Conservation (phyloP, 1,284 basidiomycete species). For the Ustilago cynodontis region DNA sequence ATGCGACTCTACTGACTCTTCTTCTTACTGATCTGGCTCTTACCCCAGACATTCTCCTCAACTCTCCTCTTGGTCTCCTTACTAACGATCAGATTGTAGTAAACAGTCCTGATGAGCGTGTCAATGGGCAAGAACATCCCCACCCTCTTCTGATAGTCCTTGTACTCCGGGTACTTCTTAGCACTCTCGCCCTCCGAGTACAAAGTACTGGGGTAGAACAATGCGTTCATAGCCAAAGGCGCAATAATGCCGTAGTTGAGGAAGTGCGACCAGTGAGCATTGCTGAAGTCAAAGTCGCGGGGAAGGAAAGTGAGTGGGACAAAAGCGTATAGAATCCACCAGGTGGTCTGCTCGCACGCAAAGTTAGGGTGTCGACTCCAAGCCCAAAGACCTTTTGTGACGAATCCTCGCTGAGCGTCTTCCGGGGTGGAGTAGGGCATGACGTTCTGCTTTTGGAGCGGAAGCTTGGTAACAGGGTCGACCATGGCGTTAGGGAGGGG, state of each 20-base stretch:
- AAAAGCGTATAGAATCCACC: slow-evolving; percentile 75
- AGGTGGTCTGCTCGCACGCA: slow-evolving; percentile 87
- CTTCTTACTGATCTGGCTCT: slow-evolving; percentile 29
- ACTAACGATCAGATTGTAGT: slow-evolving; percentile 52
- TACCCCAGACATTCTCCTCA: slow-evolving; percentile 61
- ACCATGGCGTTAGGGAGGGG: slow-evolving; percentile 36
- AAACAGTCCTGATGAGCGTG: slow-evolving; percentile 72
- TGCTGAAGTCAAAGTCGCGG: slow-evolving; percentile 71
- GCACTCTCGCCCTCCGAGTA: slow-evolving; percentile 84
- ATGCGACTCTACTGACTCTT: slow-evolving; percentile 31
- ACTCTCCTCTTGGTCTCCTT: slow-evolving; percentile 40
- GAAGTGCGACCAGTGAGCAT: slow-evolving; percentile 64
- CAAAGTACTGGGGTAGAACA: slow-evolving; percentile 73
- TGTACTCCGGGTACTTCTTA: slow-evolving; percentile 83
- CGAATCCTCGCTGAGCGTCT: slow-evolving; percentile 84
- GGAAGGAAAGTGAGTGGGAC: slow-evolving; percentile 71
- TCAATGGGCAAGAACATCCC: slow-evolving; percentile 80
- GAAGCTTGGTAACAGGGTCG: slow-evolving; percentile 36
- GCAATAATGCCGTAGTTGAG: slow-evolving; percentile 56
- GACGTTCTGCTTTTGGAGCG: slow-evolving; percentile 20
- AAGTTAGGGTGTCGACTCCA: slow-evolving; percentile 92
- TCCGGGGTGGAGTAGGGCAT: slow-evolving; percentile 51
- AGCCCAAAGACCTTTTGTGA: slow-evolving; percentile 85
- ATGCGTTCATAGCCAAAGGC: slow-evolving; percentile 60
- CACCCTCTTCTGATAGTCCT: slow-evolving; percentile 81